A percentile compares a stretch with the other conserved stretches of the same genome.
Conservation (phyloP, 2,329 filamentous ascomycete species). For the Nigrograna mackinnonii region DNA sequence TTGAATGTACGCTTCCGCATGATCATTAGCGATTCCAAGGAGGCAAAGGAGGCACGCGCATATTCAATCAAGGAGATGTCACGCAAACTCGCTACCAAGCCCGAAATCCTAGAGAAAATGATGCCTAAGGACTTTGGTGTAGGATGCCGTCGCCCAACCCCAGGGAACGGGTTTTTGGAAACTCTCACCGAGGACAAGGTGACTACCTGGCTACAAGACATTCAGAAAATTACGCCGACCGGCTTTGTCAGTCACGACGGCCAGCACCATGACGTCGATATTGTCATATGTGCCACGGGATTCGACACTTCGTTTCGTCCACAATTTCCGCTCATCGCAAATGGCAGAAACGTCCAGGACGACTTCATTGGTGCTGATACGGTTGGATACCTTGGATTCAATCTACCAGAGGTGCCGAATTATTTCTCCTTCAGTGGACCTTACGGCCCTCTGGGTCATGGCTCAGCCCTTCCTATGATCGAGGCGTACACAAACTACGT, state of each 20-base stretch:
- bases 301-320: conserved; percentile 2
- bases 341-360: conserved; percentile 3
- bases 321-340: conserved; percentile 1
- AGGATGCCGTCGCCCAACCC: background rate
- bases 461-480: background rate
- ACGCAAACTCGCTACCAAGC: conserved; percentile 31
- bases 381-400: background rate
- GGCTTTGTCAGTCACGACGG: background rate
- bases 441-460: background rate
- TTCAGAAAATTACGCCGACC: background rate
- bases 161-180: background rate
- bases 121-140: conserved; percentile 17
- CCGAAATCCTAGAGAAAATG: background rate
- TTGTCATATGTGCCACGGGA: conserved; percentile 4
- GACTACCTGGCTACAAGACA: background rate
- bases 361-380: background rate
- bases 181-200: background rate
- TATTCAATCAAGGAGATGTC: background rate
- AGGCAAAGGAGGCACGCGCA: background rate
- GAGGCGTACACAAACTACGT: background rate
- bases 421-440: background rate
- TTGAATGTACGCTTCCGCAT: background rate
- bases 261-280: background rate
- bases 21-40: background rate
- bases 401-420: background rate